These are phyloP conservation scores for Penicillium sp. DNA, from an alignment of 2,329 filamentous ascomycete genomes.

Conservation along the genomic window DNA sequence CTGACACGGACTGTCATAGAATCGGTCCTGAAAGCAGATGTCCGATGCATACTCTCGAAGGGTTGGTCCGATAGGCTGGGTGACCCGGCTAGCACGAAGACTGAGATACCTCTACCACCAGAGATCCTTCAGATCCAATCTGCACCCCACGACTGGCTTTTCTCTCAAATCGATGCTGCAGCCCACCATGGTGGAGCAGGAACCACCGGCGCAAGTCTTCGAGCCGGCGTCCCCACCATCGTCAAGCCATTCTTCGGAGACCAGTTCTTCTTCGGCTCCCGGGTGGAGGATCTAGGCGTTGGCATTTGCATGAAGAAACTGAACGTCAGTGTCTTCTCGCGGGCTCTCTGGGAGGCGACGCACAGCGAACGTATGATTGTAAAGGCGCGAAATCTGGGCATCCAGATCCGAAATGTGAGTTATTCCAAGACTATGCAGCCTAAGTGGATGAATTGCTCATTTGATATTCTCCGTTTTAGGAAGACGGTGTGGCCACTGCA, in stretches of 20 bases:
- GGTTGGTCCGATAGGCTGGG: constrained; percentile 89
- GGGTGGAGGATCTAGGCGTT: constrained; percentile 90
- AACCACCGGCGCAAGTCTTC: constrained; percentile 87
- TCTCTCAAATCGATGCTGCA: constrained; percentile 87
- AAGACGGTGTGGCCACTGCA: constrained; percentile 83
- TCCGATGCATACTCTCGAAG: constrained; percentile 91
- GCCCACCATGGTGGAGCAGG: constrained; percentile 93
- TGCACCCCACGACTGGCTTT: constrained; percentile 95
- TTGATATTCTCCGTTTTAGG: constrained; percentile 49
- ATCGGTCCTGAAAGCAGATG: constrained; percentile 83
- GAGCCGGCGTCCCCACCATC: constrained; percentile 89
- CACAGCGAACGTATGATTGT: constrained; percentile 87
- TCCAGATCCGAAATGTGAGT: constrained; percentile 80
- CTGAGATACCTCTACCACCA: constrained; percentile 67
- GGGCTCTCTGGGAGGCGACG: constrained; percentile 86
- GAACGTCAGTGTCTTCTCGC: constrained; percentile 79
- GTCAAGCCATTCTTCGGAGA: constrained; percentile 97
- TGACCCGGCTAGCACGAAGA: constrained; percentile 56
- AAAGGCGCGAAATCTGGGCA: constrained; percentile 77
- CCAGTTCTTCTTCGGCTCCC: constrained; percentile 89
- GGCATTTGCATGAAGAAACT: constrained; percentile 86
- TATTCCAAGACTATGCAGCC: background rate
- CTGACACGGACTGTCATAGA: constrained; percentile 92
- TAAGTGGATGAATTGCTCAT: constrained; percentile 27
- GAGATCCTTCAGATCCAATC: constrained; percentile 87